These are phyloP conservation scores for Thymus mandschuricus DNA, from an alignment of 257 asterid genomes.

Conservation along the genomic window DNA sequence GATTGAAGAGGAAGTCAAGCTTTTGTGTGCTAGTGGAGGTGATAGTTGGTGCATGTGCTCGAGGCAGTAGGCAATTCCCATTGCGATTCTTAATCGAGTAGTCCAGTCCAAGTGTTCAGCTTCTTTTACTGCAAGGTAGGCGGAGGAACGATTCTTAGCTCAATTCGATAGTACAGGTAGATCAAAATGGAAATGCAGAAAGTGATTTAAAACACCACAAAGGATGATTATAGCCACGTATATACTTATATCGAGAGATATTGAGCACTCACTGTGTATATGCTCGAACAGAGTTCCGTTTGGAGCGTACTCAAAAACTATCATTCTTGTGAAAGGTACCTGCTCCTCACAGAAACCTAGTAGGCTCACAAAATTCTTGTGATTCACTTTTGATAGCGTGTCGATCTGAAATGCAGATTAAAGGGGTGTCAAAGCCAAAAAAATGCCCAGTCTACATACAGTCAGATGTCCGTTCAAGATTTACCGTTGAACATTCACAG, in stretches of 20 bases:
- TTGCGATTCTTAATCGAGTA: conserved; percentile 67
- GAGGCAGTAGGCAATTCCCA: conserved; percentile 89
- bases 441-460: neutral
- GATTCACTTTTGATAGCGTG: conserved; percentile 71
- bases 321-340: conserved; percentile 84
- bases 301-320: conserved; percentile 95
- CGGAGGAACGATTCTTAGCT: neutral
- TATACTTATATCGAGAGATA: neutral
- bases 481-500: neutral
- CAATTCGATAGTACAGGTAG: neutral
- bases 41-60: conserved; percentile 69
- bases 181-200: neutral
- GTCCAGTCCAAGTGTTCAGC: conserved; percentile 91
- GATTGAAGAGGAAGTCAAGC: conserved; percentile 67
- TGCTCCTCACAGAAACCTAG: conserved; percentile 80
- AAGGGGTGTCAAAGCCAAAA: neutral
- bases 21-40: conserved; percentile 63
- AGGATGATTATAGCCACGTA: too few relatives aligned
- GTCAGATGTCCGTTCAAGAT: conserved; percentile 1
- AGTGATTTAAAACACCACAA: neutral
- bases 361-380: conserved; percentile 82
- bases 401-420: conserved; percentile 52
- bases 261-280: conserved; percentile 67
- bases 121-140: conserved; percentile 73
- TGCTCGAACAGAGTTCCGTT: conserved; percentile 94